Conservation (phyloP, 306 rosid genomes). For the Cicer yamashitae region DNA sequence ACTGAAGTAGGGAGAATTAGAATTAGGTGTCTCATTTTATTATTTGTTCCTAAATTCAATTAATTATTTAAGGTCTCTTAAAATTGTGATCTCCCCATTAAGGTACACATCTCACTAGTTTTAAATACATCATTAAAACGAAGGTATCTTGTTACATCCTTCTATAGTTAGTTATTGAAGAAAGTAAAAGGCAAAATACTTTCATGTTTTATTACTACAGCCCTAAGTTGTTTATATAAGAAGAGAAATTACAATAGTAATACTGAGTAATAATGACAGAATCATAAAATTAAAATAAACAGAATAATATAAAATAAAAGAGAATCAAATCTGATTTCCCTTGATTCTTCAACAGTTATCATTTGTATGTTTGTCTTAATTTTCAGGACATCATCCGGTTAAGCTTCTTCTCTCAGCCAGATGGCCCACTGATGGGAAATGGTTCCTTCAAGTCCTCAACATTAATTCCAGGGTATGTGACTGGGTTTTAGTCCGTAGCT, state of each 20-base stretch:
- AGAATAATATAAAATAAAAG: no score
- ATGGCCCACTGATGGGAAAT: slow-evolving; percentile 86
- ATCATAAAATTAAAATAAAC: no score
- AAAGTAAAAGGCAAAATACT: no score
- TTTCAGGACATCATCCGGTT: slow-evolving; percentile 73
- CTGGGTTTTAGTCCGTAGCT: slow-evolving; percentile 43
- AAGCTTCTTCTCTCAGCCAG: slow-evolving; percentile 88
- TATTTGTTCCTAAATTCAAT: background rate
- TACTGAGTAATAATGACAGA: no score
- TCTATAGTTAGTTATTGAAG: slow-evolving; percentile 10
- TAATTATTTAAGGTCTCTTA: background rate
- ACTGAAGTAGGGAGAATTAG: background rate
- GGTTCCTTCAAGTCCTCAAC: slow-evolving; percentile 73
- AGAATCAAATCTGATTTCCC: no score
- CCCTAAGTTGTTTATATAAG: no score
- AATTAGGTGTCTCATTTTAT: background rate
- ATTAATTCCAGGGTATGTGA: slow-evolving; percentile 84
- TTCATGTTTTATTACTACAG: no score
- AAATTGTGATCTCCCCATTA: background rate
- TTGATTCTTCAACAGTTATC: background rate
- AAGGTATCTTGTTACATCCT: slow-evolving; percentile 34
- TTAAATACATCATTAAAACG: slow-evolving; percentile 7
- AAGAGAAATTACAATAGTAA: no score
- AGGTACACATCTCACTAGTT: background rate
- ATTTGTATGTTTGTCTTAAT: slow-evolving; percentile 33